These are phyloP conservation scores for Coprinopsis strossmayeri DNA, from an alignment of 768 basidiomycete genomes.

Conservation along the genomic window DNA sequence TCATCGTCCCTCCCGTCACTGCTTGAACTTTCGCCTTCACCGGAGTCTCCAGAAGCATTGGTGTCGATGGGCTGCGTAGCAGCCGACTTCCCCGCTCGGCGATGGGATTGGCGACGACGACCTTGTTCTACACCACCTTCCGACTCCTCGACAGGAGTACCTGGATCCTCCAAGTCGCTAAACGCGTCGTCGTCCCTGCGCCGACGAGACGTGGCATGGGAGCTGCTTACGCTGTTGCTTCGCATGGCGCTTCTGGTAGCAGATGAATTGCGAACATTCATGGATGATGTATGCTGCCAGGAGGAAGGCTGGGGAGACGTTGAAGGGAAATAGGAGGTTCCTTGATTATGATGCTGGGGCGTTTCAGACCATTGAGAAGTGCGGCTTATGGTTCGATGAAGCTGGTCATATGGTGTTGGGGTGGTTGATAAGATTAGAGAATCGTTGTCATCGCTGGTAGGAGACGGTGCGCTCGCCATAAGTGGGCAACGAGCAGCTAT, in stretches of 20 bases:
- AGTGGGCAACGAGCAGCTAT: slow-evolving; percentile 8
- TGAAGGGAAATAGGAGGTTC: slow-evolving; percentile 57
- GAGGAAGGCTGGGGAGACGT: slow-evolving; percentile 41
- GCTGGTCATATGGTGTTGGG: slow-evolving; percentile 34
- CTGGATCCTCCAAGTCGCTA: slow-evolving; percentile 50
- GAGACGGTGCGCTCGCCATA: slow-evolving; percentile 25
- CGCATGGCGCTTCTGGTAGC: slow-evolving; percentile 42
- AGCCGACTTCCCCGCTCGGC: slow-evolving; percentile 39
- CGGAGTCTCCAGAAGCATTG: slow-evolving; percentile 29
- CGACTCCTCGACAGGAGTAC: slow-evolving; percentile 27
- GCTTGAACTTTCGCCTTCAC: slow-evolving; percentile 24
- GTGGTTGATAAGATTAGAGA: slow-evolving; percentile 31
- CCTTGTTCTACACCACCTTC: slow-evolving; percentile 26
- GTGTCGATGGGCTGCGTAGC: slow-evolving; percentile 18
- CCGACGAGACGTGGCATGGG: slow-evolving; percentile 38
- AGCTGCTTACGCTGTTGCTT: slow-evolving; percentile 60
- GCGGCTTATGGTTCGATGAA: slow-evolving; percentile 41
- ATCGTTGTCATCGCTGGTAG: slow-evolving; percentile 28
- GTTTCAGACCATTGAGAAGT: slow-evolving; percentile 61
- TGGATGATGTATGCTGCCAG: slow-evolving; percentile 33
- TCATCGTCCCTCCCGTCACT: slow-evolving; percentile 42
- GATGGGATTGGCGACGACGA: slow-evolving; percentile 10
- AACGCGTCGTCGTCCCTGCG: slow-evolving; percentile 41
- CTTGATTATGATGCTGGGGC: slow-evolving; percentile 60
- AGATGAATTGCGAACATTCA: slow-evolving; percentile 36